phyloP scores from a whole-genome alignment of 768 basidiomycete genomes.

The Exidia glandulosa region DNA sequence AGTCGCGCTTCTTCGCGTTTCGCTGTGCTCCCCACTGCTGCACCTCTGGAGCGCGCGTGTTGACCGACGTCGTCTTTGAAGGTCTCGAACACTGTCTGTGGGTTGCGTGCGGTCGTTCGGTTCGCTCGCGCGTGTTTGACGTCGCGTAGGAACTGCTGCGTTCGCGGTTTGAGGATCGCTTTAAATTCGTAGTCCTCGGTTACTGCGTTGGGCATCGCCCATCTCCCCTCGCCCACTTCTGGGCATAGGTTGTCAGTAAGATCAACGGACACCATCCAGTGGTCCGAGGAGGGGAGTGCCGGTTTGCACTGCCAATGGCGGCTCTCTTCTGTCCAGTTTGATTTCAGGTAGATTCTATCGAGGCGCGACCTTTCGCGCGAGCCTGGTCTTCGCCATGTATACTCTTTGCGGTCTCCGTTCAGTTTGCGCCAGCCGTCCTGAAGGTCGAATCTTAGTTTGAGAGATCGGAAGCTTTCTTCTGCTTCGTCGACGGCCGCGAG shows the following conservation, averaged over 20 bases:
- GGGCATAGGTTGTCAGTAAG: background rate
- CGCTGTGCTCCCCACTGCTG: background rate
- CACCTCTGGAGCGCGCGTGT: background rate
- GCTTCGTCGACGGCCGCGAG: background rate
- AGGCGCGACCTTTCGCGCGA: background rate
- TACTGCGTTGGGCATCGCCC: background rate
- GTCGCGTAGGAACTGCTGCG: background rate
- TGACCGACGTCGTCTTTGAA: background rate
- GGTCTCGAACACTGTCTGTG: background rate
- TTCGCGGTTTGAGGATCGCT: background rate
- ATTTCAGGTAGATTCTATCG: background rate
- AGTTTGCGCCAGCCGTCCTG: background rate
- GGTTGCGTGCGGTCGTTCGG: background rate
- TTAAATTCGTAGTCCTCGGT: background rate
- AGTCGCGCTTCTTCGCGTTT: background rate
- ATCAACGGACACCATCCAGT: background rate
- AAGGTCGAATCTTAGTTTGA: background rate
- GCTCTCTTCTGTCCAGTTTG: background rate
- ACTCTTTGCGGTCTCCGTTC: background rate
- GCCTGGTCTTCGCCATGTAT: background rate
- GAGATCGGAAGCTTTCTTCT: background rate
- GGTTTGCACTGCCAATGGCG: background rate
- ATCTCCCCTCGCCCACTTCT: background rate
- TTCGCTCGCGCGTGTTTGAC: background rate
- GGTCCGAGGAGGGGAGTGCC: background rate